Evolutionary conservation across 345 rosid species (phyloP).

Genomic region (Gossypium anomalum): DNA sequence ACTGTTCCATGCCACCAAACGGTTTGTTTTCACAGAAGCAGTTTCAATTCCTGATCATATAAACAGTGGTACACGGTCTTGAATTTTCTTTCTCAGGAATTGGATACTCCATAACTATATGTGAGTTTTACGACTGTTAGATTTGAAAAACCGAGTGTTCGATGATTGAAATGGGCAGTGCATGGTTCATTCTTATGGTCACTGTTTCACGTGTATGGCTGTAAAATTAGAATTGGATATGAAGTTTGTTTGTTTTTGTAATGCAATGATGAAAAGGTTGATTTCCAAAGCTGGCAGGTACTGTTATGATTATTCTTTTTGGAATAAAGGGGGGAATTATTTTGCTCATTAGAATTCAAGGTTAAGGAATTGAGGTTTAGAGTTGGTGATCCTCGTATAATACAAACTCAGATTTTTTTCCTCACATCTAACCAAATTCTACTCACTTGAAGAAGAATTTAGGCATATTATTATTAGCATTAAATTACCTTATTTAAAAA

Average conservation of each 20-base stretch:
- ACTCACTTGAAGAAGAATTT: too few relatives aligned
- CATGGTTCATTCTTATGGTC: neutral
- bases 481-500: neutral
- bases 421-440: too few relatives aligned
- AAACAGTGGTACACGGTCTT: conserved; percentile 8
- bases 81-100: neutral
- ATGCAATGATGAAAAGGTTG: neutral
- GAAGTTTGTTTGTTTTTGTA: neutral
- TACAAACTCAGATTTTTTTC: too few relatives aligned
- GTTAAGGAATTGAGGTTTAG: too few relatives aligned
- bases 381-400: too few relatives aligned
- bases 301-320: neutral
- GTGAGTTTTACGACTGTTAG: neutral
- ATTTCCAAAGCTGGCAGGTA: neutral
- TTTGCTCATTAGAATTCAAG: too few relatives aligned
- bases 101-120: neutral
- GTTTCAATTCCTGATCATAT: conserved; percentile 20
- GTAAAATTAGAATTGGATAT: neutral
- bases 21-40: conserved; percentile 53
- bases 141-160: neutral
- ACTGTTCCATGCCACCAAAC: conserved; percentile 47
- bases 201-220: neutral
- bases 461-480: neutral
- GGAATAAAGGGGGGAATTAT: neutral
- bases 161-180: neutral